A percentile compares a stretch with the other conserved stretches of the same genome.
These are phyloP conservation scores for Hyaloperonospora brassicae DNA, from an alignment of 352 stramenopile genomes.

Conservation along the genomic window DNA sequence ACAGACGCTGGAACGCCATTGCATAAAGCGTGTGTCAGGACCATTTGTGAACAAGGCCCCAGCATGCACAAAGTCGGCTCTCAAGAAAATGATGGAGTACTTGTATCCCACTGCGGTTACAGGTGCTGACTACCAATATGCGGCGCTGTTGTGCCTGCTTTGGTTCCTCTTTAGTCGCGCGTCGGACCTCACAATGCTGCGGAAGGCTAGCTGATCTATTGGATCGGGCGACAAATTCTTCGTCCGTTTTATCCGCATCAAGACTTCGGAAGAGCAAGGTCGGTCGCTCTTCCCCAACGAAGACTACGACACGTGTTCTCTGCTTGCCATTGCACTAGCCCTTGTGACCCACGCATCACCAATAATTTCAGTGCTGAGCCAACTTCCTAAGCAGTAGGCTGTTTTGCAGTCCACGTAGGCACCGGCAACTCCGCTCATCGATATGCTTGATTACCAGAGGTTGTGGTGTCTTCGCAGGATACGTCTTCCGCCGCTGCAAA, in stretches of 20 bases:
- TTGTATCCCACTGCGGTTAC: background rate
- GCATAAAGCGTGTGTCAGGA: background rate
- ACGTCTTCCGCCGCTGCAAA: background rate
- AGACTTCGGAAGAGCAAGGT: background rate
- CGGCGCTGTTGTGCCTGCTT: background rate
- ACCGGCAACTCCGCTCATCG: constrained; percentile 6
- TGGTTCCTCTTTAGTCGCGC: background rate
- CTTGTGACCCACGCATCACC: constrained; percentile 10
- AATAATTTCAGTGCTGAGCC: constrained; percentile 5
- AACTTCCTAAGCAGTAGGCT: constrained; percentile 6
- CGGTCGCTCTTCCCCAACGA: background rate
- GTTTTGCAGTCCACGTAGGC: background rate
- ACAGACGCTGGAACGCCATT: background rate
- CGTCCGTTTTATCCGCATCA: constrained; percentile 1
- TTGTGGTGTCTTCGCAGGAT: background rate
- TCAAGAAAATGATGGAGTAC: background rate
- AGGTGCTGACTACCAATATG: background rate
- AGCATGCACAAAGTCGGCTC: background rate
- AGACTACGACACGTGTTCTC: background rate
- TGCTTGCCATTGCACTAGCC: constrained; percentile 40
- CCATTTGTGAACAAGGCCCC: background rate
- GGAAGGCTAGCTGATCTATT: background rate
- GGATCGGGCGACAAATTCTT: background rate
- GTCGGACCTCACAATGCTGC: background rate
- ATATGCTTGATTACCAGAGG: constrained; percentile 2